A percentile compares a stretch with the other conserved stretches of the same genome.
Conservation (phyloP, 768 basidiomycete species). For the Postia placenta region DNA sequence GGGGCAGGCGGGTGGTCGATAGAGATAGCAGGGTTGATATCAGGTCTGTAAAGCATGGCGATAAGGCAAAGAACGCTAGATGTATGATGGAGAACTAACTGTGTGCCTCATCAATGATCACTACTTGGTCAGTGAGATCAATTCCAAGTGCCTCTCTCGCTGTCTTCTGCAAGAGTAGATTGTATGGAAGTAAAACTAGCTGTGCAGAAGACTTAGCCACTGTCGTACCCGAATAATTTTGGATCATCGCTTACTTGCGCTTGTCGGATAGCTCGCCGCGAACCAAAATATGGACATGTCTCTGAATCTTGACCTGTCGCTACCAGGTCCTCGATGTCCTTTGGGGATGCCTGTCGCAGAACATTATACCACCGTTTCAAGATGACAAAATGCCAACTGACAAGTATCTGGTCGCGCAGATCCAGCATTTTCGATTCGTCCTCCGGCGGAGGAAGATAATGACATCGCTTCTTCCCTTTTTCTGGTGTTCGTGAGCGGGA, state of each 20-base stretch:
- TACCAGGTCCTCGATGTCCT: conserved; percentile 93
- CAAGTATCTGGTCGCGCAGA: conserved; percentile 83
- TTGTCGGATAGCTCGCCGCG: conserved; percentile 80
- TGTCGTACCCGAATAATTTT: no score
- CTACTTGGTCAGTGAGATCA: conserved; percentile 74
- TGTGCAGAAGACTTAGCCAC: conserved; percentile 25
- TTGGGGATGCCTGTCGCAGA: conserved; percentile 66
- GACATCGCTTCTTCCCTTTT: conserved; percentile 65
- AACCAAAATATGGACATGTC: conserved; percentile 92
- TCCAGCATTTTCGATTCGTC: conserved; percentile 73
- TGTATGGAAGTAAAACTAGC: conserved; percentile 93
- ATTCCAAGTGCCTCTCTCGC: conserved; percentile 88
- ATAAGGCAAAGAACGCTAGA: neutral
- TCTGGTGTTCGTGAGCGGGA: conserved; percentile 30
- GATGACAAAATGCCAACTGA: conserved; percentile 24
- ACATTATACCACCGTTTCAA: neutral
- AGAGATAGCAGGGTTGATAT: conserved; percentile 87
- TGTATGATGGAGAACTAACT: conserved; percentile 44
- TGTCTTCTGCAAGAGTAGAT: conserved; percentile 75
- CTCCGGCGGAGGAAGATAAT: conserved; percentile 62
- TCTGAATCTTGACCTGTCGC: conserved; percentile 56
- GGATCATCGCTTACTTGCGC: conserved; percentile 83
- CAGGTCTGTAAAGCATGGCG: conserved; percentile 46
- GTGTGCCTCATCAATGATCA: conserved; percentile 95
- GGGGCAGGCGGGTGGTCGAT: conserved; percentile 65